These are phyloP conservation scores for Cephalotrichum gorgonifer DNA, from an alignment of 2,329 filamentous ascomycete genomes.

Conservation along the genomic window DNA sequence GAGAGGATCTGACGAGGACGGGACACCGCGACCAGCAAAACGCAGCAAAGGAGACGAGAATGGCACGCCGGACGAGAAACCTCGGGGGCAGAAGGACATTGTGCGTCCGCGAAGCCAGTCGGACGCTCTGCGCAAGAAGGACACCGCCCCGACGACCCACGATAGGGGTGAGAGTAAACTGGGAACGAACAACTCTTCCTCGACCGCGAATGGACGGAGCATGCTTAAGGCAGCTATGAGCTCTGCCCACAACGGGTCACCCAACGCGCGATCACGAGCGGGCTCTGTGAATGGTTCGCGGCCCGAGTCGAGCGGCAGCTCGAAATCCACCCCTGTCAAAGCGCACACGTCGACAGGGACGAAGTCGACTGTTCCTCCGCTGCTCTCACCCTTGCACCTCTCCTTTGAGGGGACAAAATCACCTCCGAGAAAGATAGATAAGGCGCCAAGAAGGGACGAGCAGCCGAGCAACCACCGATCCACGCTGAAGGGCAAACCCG, in stretches of 20 bases:
- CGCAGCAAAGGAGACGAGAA: slow-evolving; percentile 4
- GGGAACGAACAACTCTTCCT: slow-evolving; percentile 19
- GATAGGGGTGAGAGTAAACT: slow-evolving; percentile 13
- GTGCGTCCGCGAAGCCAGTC: not conserved
- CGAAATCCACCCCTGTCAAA: slow-evolving; percentile 27
- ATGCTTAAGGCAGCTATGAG: slow-evolving; percentile 18
- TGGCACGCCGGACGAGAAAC: not conserved
- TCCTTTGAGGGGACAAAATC: slow-evolving; percentile 25
- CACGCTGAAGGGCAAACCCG: slow-evolving; percentile 19
- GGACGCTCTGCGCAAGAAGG: not conserved
- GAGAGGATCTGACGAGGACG: slow-evolving; percentile 4
- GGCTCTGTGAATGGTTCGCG: slow-evolving; percentile 32
- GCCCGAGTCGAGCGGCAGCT: slow-evolving; percentile 16
- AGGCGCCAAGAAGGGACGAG: slow-evolving; percentile 6
- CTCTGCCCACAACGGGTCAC: slow-evolving; percentile 19
- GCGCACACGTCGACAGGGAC: slow-evolving; percentile 17
- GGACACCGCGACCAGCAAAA: slow-evolving; percentile 1
- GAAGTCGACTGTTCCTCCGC: slow-evolving; percentile 34
- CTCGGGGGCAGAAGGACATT: not conserved
- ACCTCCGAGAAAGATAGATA: slow-evolving; percentile 15
- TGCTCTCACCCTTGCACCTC: slow-evolving; percentile 42
- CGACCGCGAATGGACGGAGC: slow-evolving; percentile 23
- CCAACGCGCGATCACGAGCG: slow-evolving; percentile 25
- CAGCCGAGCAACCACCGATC: slow-evolving; percentile 14
- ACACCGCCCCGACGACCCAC: not conserved